Evolutionary conservation across 176 grass and related monocot species (phyloP), one percentile per base, ranked within the genome.

Genomic region (Otatea glauca): DNA sequence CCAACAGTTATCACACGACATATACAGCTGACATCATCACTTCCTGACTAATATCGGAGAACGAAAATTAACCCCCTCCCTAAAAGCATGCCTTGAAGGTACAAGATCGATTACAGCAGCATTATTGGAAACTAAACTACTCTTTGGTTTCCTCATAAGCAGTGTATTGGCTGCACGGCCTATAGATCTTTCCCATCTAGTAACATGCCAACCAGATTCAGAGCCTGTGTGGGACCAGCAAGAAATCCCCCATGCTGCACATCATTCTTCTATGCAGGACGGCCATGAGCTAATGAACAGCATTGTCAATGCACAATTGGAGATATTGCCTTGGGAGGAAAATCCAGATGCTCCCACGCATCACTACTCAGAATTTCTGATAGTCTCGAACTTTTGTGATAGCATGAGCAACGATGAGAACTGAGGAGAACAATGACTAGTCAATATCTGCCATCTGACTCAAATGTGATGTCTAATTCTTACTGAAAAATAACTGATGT

Each of bases 391-490:
- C 77, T 90, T 83, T 90, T 91, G 93, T 44, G 96, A 95, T 79
- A 95, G 14, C 83, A 98, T 61, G 72, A 95, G 63, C 76, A 98
- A 71, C 24, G 89, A 90, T 59, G 83, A 93, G 65, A 85, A 87
- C 96, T 95, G 91, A 47, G 90, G 80, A 78, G 42, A 76, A 80
- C 76, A 88, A 86, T 60, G 38, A 76, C 41, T 70, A 35, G 54
- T 75, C 81, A 77, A 78, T 49, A 59, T 75, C 81, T 45, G 25
- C 7, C 51, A 74, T 38, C 75, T 59, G 68, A 85, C 21, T 72
- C 38, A 62, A 70, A 76, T 51, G 63, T 75, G 68, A 34, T 61
- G 34, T 34, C 14, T 55, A 21, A 75, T 50, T 53, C 81, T 72
- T 7, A 32, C 65, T 13, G 56, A 75, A 86, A 89, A 25, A 54